Evolutionary conservation across 306 rosid genomes (phyloP).

Genomic region (Carpinus fangiana): DNA sequence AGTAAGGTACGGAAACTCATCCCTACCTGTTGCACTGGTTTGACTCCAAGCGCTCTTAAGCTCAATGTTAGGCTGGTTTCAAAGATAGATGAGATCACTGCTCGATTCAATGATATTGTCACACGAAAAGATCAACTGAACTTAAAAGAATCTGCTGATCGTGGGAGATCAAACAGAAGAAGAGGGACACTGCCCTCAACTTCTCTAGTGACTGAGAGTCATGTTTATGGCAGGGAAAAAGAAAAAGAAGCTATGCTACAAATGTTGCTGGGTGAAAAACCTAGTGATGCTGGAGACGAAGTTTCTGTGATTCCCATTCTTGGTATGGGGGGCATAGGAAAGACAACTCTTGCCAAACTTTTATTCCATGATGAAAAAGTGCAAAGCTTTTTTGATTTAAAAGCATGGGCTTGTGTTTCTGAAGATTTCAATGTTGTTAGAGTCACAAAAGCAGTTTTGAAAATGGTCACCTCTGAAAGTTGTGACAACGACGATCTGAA

Average conservation of each 20-base stretch:
- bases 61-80: no score
- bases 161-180: no score
- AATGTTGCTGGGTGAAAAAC: background rate
- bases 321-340: slow-evolving; percentile 6
- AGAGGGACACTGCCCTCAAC: background rate
- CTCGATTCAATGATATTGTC: no score
- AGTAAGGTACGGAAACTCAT: no score
- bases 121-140: no score
- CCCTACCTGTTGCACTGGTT: no score
- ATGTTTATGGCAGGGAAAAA: background rate
- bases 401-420: background rate
- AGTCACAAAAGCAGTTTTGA: background rate
- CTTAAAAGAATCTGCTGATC: no score
- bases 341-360: background rate
- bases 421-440: background rate
- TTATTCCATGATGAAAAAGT: background rate
- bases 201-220: background rate
- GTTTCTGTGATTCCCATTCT: slow-evolving; percentile 3
- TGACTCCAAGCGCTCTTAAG: no score
- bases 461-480: background rate
- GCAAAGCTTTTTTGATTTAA: background rate
- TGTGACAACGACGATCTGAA: no score
- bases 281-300: background rate
- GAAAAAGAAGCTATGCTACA: background rate
- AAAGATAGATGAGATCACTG: no score